phyloP scores from a whole-genome alignment of 1,139 yeast genomes.

The Lodderomyces elongisporus region DNA sequence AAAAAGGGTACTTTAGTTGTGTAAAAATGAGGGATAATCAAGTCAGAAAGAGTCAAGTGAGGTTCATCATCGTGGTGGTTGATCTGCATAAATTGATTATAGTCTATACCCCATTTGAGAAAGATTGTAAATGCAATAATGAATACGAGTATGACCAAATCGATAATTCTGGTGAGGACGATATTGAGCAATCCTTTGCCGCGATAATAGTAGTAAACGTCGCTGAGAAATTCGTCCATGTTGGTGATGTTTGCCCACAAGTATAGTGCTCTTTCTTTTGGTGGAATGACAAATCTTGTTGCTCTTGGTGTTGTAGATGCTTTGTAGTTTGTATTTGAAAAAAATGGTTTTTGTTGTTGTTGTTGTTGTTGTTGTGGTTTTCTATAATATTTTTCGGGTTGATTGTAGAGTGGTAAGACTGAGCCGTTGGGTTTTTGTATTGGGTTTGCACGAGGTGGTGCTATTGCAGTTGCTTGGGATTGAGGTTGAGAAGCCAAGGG shows the following conservation, averaged over 20 bases:
- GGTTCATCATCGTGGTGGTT: slow-evolving; percentile 14
- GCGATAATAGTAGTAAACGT: slow-evolving; percentile 76
- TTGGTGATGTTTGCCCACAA: slow-evolving; percentile 95
- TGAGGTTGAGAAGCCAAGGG: not conserved
- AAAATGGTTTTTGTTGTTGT: slow-evolving; percentile 5
- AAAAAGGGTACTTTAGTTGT: slow-evolving; percentile 35
- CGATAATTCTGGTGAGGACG: slow-evolving; percentile 57
- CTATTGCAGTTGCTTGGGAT: no score
- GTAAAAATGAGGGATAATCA: slow-evolving; percentile 61
- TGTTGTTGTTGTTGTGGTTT: slow-evolving; percentile 1
- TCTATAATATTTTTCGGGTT: no score
- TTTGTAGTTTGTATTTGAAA: slow-evolving; percentile 9
- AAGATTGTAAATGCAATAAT: slow-evolving; percentile 75
- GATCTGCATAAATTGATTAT: slow-evolving; percentile 29
- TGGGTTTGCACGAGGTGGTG: slow-evolving; percentile 6
- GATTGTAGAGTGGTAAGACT: slow-evolving; percentile 8
- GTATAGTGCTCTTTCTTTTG: slow-evolving; percentile 84
- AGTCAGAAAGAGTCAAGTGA: slow-evolving; percentile 33
- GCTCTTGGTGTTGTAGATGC: slow-evolving; percentile 5
- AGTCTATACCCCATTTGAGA: slow-evolving; percentile 80
- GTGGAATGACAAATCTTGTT: slow-evolving; percentile 32
- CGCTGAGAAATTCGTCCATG: slow-evolving; percentile 77
- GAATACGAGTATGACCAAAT: slow-evolving; percentile 68
- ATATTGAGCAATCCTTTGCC: slow-evolving; percentile 85
- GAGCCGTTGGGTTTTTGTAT: slow-evolving; percentile 4